Percentiles rank a stretch among this genome's conserved stretches.
These are phyloP conservation scores for Isabelozyma gotoi DNA, from an alignment of 805 yeast genomes.

Conservation along the genomic window DNA sequence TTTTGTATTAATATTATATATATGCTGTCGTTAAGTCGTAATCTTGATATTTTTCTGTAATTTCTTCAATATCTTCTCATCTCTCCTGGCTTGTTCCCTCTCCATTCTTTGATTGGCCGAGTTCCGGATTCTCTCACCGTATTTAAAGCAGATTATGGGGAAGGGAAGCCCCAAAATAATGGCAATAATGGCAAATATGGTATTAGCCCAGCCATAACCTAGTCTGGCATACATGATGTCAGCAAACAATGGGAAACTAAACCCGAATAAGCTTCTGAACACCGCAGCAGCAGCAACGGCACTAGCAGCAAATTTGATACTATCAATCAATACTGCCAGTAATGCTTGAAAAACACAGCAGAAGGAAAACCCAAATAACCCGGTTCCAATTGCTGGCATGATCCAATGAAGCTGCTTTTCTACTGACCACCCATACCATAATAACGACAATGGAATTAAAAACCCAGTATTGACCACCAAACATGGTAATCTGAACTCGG, in stretches of 20 bases:
- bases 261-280: slow-evolving; percentile 38
- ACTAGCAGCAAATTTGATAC: slow-evolving; percentile 31
- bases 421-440: slow-evolving; percentile 44
- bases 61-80: slow-evolving; percentile 17
- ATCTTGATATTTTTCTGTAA: slow-evolving; percentile 8
- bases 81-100: slow-evolving; percentile 19
- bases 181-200: slow-evolving; percentile 36
- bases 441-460: slow-evolving; percentile 35
- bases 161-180: slow-evolving; percentile 37
- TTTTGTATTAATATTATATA: too few relatives aligned
- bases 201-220: slow-evolving; percentile 42
- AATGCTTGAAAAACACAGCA: slow-evolving; percentile 38
- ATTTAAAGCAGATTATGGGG: slow-evolving; percentile 33
- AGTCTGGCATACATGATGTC: slow-evolving; percentile 31
- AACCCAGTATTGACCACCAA: slow-evolving; percentile 25
- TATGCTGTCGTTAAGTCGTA: not conserved
- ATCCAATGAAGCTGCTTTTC: slow-evolving; percentile 36
- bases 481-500: slow-evolving; percentile 39
- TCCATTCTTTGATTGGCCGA: slow-evolving; percentile 33
- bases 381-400: slow-evolving; percentile 37
- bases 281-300: slow-evolving; percentile 44
- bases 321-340: slow-evolving; percentile 39
- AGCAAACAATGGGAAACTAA: slow-evolving; percentile 38
- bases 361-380: slow-evolving; percentile 35
- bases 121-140: slow-evolving; percentile 34